Evolutionary conservation across 345 rosid genomes (phyloP).

Genomic region (Abelmoschus esculentus): DNA sequence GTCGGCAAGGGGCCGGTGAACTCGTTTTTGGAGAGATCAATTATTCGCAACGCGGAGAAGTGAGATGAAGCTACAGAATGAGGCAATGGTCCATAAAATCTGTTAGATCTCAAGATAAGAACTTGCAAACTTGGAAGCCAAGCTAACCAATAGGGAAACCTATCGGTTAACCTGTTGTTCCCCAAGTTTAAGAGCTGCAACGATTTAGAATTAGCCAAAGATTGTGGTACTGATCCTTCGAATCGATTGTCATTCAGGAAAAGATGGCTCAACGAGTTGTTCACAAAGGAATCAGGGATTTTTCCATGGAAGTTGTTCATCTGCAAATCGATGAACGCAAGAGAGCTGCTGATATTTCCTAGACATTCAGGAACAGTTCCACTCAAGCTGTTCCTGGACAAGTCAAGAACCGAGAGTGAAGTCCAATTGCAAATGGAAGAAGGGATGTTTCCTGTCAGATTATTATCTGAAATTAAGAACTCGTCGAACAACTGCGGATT

Average conservation of each 20-base stretch:
- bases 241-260: neutral
- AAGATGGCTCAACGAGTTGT: neutral
- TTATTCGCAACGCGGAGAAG: neutral
- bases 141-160: neutral
- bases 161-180: neutral
- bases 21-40: neutral
- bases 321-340: neutral
- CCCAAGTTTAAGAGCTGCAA: neutral
- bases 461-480: neutral
- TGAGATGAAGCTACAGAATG: neutral
- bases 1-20: neutral
- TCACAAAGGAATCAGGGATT: neutral
- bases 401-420: neutral
- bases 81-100: neutral
- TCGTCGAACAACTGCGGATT: neutral
- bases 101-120: neutral
- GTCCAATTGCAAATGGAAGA: conserved; percentile 9
- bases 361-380: neutral
- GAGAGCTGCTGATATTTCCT: neutral
- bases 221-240: neutral
- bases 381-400: neutral
- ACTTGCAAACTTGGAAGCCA: neutral
- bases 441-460: conserved; percentile 10
- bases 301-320: neutral
- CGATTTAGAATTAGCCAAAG: neutral